These are phyloP conservation scores for Polytrichum commune DNA, from an alignment of 225 moss, liverwort and hornwort species.

Conservation along the genomic window DNA sequence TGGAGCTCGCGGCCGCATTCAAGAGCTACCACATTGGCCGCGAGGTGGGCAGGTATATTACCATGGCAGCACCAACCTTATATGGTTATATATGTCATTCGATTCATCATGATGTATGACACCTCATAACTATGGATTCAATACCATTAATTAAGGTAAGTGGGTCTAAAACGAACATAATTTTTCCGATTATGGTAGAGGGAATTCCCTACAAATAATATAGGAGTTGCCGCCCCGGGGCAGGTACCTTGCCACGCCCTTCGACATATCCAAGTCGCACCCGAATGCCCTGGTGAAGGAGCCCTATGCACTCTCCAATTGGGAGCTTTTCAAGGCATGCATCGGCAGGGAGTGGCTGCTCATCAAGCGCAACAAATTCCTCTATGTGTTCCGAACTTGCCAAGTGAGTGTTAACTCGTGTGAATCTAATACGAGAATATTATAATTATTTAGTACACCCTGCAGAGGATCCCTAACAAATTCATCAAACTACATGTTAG, in stretches of 20 bases:
- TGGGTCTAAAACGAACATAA: no score
- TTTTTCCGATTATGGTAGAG: no score
- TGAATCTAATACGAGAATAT: no score
- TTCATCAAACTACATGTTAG: no score
- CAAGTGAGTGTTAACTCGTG: background rate
- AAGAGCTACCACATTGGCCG: slow-evolving; percentile 15
- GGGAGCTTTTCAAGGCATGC: slow-evolving; percentile 45
- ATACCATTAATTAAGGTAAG: no score
- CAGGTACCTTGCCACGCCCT: slow-evolving; percentile 26
- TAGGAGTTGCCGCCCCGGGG: background rate
- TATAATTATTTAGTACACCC: no score
- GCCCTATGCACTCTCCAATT: slow-evolving; percentile 34
- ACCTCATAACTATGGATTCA: no score
- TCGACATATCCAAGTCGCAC: slow-evolving; percentile 22
- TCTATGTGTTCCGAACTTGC: slow-evolving; percentile 41
- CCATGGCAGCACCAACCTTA: no score
- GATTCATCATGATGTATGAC: no score
- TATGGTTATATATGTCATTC: no score
- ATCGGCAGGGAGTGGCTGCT: slow-evolving; percentile 38
- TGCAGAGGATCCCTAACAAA: no score
- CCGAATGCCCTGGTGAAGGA: slow-evolving; percentile 28
- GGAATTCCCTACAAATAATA: no score
- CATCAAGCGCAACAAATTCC: slow-evolving; percentile 47
- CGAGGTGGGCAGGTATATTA: slow-evolving; percentile 6
- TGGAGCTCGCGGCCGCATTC: slow-evolving; percentile 25